These are phyloP conservation scores for Priceomyces carsonii DNA, from an alignment of 805 yeast genomes.

Conservation along the genomic window DNA sequence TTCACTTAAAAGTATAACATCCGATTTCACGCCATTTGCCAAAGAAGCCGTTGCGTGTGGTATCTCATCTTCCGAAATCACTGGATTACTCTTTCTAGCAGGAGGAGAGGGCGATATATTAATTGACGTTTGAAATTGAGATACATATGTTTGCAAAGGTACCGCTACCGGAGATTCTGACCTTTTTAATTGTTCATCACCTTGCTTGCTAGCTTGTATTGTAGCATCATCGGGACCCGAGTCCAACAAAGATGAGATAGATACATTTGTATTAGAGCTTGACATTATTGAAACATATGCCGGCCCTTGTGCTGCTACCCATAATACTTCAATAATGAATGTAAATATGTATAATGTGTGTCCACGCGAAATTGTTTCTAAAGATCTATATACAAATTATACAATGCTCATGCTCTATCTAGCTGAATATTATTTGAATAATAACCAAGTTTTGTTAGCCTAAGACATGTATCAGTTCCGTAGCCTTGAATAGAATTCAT, in stretches of 20 bases:
- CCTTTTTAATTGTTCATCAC: background rate
- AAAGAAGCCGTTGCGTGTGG: background rate
- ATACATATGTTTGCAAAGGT: conserved; percentile 22
- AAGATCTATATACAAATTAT: too few relatives aligned
- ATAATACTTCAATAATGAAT: too few relatives aligned
- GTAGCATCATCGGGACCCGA: conserved; percentile 11
- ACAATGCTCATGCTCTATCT: conserved; percentile 77
- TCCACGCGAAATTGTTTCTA: too few relatives aligned
- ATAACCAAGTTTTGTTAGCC: conserved; percentile 75
- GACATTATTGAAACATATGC: conserved; percentile 17
- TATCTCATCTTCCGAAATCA: conserved; percentile 1
- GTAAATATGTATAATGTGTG: too few relatives aligned
- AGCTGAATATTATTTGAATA: conserved; percentile 62
- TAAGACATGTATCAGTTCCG: conserved; percentile 86
- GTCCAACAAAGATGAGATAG: conserved; percentile 33
- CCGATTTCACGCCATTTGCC: background rate
- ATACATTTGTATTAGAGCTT: conserved; percentile 27
- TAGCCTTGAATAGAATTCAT: conserved; percentile 86
- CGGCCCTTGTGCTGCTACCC: too few relatives aligned
- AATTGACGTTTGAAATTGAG: conserved; percentile 33
- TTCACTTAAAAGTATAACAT: too few relatives aligned
- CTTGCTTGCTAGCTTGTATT: too few relatives aligned
- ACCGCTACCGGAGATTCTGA: conserved; percentile 1
- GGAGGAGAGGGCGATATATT: conserved; percentile 11
- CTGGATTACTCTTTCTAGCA: conserved; percentile 5